Evolutionary conservation across 176 grass and related monocot species (phyloP).

Genomic region (Triticum turgidum): DNA sequence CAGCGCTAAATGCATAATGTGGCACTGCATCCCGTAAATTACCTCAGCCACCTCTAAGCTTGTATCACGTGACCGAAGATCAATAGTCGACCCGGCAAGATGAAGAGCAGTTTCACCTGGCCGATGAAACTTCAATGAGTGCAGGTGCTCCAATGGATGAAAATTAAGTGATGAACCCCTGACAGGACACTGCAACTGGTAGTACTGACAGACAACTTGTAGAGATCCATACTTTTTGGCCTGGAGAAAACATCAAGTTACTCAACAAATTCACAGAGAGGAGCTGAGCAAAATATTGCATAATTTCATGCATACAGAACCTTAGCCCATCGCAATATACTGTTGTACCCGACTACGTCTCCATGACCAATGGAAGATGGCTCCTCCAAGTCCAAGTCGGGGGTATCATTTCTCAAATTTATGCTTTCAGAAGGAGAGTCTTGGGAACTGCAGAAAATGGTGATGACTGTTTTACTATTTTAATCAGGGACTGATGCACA

Average conservation of each 20-base stretch:
- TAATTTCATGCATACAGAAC: slow-evolving; percentile 42
- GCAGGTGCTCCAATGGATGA: slow-evolving; percentile 92
- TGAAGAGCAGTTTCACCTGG: slow-evolving; percentile 92
- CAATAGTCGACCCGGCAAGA: slow-evolving; percentile 89
- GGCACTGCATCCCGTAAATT: slow-evolving; percentile 24
- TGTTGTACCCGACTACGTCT: slow-evolving; percentile 56
- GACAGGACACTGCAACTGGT: slow-evolving; percentile 70
- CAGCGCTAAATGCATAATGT: slow-evolving; percentile 10
- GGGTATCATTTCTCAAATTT: slow-evolving; percentile 56
- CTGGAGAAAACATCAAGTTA: slow-evolving; percentile 48
- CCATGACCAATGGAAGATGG: slow-evolving; percentile 87
- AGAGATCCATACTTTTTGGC: slow-evolving; percentile 85
- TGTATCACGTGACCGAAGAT: slow-evolving; percentile 75
- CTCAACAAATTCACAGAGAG: slow-evolving; percentile 15
- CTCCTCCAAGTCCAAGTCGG: slow-evolving; percentile 66
- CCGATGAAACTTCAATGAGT: slow-evolving; percentile 87
- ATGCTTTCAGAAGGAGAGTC: slow-evolving; percentile 61
- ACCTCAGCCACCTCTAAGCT: slow-evolving; percentile 93
- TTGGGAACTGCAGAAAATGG: slow-evolving; percentile 54
- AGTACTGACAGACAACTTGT: slow-evolving; percentile 86
- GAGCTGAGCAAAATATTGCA: slow-evolving; percentile 14
- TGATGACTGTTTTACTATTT: slow-evolving; percentile 13
- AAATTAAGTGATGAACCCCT: slow-evolving; percentile 91
- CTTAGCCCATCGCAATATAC: slow-evolving; percentile 93
- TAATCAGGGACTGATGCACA: not conserved